Evolutionary conservation across 202 grass and related monocot genomes (phyloP).

Genomic region (Saccharum hybrid): DNA sequence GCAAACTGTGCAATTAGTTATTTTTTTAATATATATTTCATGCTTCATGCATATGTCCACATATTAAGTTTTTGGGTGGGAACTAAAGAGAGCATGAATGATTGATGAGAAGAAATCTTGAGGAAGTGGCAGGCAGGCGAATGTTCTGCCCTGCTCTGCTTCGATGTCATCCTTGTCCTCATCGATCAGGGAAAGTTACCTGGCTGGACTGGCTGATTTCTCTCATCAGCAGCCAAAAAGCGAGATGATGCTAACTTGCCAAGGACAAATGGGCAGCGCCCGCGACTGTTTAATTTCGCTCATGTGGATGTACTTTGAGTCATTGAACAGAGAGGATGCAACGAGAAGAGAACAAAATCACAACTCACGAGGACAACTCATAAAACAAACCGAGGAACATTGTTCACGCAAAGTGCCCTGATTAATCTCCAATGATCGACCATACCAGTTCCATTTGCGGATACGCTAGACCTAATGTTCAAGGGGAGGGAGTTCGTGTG

Average conservation of each 20-base stretch:
- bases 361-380: constrained; percentile 23
- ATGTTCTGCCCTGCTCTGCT: constrained; percentile 42
- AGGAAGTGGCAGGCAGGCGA: constrained; percentile 16
- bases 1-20: too few relatives aligned
- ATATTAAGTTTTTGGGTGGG: too few relatives aligned
- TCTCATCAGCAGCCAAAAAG: too few relatives aligned
- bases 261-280: too few relatives aligned
- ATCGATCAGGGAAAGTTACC: constrained; percentile 20
- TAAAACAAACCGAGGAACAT: not conserved
- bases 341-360: constrained; percentile 22
- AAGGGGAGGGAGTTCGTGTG: not conserved
- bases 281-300: not conserved
- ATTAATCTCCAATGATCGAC: not conserved
- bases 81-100: too few relatives aligned
- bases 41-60: too few relatives aligned
- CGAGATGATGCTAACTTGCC: too few relatives aligned
- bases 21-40: too few relatives aligned
- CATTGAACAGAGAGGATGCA: not conserved
- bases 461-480: not conserved
- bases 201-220: not conserved
- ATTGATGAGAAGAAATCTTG: not conserved
- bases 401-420: not conserved
- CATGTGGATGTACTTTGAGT: not conserved
- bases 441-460: not conserved
- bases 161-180: constrained; percentile 37